Percentiles rank a stretch among this genome's conserved stretches.
These are phyloP conservation scores for Verticillium zaregamsianum DNA, from an alignment of 2,329 filamentous ascomycete species.

Conservation along the genomic window DNA sequence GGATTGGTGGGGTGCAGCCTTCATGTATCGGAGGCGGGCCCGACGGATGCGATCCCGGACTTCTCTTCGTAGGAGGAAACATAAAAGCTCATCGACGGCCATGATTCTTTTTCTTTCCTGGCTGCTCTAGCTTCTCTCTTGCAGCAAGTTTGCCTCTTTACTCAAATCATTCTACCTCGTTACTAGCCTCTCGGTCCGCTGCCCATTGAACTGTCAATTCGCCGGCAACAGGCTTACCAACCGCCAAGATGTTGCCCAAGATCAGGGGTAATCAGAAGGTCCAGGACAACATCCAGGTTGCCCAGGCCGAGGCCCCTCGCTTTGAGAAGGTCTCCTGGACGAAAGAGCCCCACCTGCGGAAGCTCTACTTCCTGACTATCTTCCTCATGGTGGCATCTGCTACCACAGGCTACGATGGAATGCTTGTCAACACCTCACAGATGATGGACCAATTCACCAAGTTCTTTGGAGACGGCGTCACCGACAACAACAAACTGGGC, in stretches of 20 bases:
- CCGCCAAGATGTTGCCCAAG: conserved; percentile 11
- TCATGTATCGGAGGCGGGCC: not conserved
- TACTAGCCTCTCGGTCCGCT: too few species aligned
- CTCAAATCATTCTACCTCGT: too few species aligned
- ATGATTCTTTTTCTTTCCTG: not conserved
- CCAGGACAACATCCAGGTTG: conserved; percentile 29
- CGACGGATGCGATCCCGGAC: not conserved
- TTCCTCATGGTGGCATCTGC: conserved; percentile 57
- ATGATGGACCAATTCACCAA: conserved; percentile 49
- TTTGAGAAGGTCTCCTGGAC: conserved; percentile 55
- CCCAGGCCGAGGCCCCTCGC: conserved; percentile 39
- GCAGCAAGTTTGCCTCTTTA: not conserved
- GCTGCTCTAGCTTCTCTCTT: not conserved
- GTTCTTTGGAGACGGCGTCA: conserved; percentile 41
- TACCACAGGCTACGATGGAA: conserved; percentile 59
- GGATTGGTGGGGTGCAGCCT: not conserved
- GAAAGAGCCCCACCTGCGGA: conserved; percentile 51
- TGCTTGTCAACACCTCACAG: conserved; percentile 56
- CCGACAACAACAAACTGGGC: conserved; percentile 37
- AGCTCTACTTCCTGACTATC: conserved; percentile 47
- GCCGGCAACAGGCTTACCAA: not conserved
- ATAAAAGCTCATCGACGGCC: not conserved
- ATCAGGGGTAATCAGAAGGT: conserved; percentile 10
- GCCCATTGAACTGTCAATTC: too few species aligned
- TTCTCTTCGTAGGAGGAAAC: not conserved